Base-by-base conservation (phyloP, 306 rosid species). In the Pyrus bretschneideri region DNA sequence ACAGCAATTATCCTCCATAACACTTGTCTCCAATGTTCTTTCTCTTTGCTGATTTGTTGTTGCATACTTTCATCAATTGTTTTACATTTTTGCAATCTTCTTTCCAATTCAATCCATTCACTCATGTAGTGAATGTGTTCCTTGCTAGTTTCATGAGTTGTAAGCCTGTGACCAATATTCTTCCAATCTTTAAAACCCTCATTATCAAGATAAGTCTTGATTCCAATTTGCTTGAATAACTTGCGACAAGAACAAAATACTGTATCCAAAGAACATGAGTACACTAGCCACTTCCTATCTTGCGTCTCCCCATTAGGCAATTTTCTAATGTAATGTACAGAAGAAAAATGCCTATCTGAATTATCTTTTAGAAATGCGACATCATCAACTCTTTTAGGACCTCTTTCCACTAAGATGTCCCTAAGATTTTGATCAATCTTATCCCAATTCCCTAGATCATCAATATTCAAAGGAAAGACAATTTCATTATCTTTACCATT, bases 271-370 rank as follows among this genome's bases (percentile, higher is more conserved):
- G 23, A 42, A 74, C 25, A 22, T 21, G 60, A 74, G 23, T 74
- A 74, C 9, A 74, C 70, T 30, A 61, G 19, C 78, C 78, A 74
- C 23, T 44, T 61, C n/a, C 57, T 42, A 62, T 74, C 78, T 13
- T 40, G 14, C 25, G 17, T 74, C 70, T 61, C 78, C 1, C 58
- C 58, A 74, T 74, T 74, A 25, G 60, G 18, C 10, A 74, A 19
- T 17, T n/a, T 9, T 22, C 45, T 18, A 31, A 6, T 44, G n/a
- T 76, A 68, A 45, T 12, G 18, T n/a, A 18, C 19, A 19, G 54
- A 51, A 65, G 61, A 54, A 31, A 54, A 15, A 63, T 27, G 38
- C 1, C 12, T 29, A 9, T 1, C 15, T 19, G 6, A 8, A 57
- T 17, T 15, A 72, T 72, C 67, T 2, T 35, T 57, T 1, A 13